Evolutionary conservation across 495 filamentous ascomycete genomes (phyloP).

Genomic region (Sphaerosporella brunnea): DNA sequence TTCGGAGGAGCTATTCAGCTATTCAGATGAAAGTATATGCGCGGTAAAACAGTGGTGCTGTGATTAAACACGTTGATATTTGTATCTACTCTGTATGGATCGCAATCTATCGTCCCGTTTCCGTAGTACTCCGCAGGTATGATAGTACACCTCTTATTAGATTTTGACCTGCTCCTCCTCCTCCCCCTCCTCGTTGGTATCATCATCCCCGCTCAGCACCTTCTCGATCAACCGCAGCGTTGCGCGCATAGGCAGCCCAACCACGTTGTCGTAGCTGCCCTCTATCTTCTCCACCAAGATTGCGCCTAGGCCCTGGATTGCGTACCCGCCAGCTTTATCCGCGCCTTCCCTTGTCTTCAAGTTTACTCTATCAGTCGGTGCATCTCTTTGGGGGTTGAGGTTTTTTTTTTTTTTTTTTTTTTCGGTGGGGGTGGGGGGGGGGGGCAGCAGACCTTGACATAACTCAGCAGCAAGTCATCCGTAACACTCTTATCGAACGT

Average conservation of each 20-base stretch:
- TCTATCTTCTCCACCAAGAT: slow-evolving; percentile 76
- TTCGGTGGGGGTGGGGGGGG: no score
- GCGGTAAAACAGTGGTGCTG: no score
- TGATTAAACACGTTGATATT: no score
- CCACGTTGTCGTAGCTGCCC: slow-evolving; percentile 82
- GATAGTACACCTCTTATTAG: background rate
- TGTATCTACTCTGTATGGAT: no score
- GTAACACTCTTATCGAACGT: slow-evolving; percentile 53
- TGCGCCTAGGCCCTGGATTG: slow-evolving; percentile 72
- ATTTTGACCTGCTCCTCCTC: slow-evolving; percentile 10
- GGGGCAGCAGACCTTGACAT: slow-evolving; percentile 37
- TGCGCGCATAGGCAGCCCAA: slow-evolving; percentile 74
- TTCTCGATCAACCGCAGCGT: slow-evolving; percentile 72
- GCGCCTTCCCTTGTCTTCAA: slow-evolving; percentile 65
- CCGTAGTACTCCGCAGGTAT: background rate
- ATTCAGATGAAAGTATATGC: no score
- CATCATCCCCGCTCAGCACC: slow-evolving; percentile 44
- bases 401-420: no score
- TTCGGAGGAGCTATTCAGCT: no score
- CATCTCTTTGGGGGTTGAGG: no score
- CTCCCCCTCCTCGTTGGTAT: slow-evolving; percentile 26
- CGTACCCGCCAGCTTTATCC: slow-evolving; percentile 95
- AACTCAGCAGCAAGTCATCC: slow-evolving; percentile 69
- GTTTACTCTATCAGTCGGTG: background rate
- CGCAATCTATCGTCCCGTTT: background rate